Evolutionary conservation across 2,329 filamentous ascomycete genomes (phyloP).

Genomic region (Periconia macrospinosa): DNA sequence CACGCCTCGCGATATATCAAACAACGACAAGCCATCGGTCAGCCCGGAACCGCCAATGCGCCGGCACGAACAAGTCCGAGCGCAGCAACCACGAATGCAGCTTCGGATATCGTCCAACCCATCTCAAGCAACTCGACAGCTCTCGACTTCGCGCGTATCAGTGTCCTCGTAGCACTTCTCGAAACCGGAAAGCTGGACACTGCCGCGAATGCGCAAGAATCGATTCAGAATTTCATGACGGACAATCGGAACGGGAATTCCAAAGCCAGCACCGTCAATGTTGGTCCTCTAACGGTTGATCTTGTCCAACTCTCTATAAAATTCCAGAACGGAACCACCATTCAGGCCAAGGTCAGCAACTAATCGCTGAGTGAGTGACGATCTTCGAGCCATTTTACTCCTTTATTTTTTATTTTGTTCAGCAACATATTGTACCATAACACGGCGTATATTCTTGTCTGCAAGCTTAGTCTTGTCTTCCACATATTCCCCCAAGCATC

Average conservation of each 20-base stretch:
- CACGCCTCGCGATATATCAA: constrained; percentile 9
- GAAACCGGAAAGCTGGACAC: constrained; percentile 41
- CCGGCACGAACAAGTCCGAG: constrained; percentile 6
- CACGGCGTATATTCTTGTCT: constrained; percentile 1
- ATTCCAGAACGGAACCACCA: constrained; percentile 37
- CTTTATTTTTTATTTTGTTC: constrained; percentile 2
- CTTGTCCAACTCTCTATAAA: constrained; percentile 33
- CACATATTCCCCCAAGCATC: constrained; percentile 6
- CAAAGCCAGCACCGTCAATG: constrained; percentile 25
- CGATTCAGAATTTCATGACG: constrained; percentile 43
- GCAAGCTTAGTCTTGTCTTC: constrained; percentile 14
- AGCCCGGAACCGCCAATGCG: constrained; percentile 32
- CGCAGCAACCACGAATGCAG: constrained; percentile 12
- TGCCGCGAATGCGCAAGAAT: constrained; percentile 48
- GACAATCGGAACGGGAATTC: constrained; percentile 31
- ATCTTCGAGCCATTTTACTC: neutral
- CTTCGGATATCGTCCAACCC: constrained; percentile 26
- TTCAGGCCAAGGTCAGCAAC: constrained; percentile 18
- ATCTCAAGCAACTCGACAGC: constrained; percentile 40
- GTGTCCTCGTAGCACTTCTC: constrained; percentile 51
- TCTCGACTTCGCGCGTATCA: constrained; percentile 50
- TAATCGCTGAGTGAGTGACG: neutral
- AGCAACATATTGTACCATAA: constrained; percentile 11
- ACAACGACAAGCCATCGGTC: constrained; percentile 33
- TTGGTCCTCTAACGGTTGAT: constrained; percentile 35